phyloP scores from a whole-genome alignment of 148 eudicot genomes.

The Nepenthes gracilis region DNA sequence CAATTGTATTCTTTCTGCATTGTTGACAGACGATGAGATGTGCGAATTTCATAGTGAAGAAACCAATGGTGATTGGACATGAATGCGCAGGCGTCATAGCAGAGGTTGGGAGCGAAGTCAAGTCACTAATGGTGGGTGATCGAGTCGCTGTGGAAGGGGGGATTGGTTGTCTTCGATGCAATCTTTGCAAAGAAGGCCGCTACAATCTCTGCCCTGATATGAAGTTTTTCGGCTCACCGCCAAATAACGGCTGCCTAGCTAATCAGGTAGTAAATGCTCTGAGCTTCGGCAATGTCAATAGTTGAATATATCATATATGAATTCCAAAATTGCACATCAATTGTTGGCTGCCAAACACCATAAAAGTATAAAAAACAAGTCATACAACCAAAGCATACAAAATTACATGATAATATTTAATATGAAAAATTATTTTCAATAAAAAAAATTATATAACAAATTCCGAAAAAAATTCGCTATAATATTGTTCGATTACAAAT shows the following conservation, averaged over 20 bases:
- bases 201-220: slow-evolving; percentile 61
- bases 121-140: slow-evolving; percentile 18
- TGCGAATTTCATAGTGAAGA: slow-evolving; percentile 44
- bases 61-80: slow-evolving; percentile 57
- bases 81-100: slow-evolving; percentile 47
- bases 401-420: no score
- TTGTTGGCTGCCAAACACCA: neutral
- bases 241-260: slow-evolving; percentile 54
- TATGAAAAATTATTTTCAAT: no score
- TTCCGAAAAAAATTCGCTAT: no score
- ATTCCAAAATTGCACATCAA: neutral
- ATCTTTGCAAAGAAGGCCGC: slow-evolving; percentile 49
- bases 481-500: no score
- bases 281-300: neutral
- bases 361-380: neutral
- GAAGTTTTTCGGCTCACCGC: slow-evolving; percentile 66
- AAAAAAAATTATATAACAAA: no score
- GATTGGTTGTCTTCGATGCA: slow-evolving; percentile 42
- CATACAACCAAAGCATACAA: neutral
- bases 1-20: neutral
- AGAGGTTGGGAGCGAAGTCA: slow-evolving; percentile 52
- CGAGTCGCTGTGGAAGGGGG: slow-evolving; percentile 70
- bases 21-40: slow-evolving; percentile 35
- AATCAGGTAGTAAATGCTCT: slow-evolving; percentile 26
- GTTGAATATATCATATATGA: neutral